phyloP scores from a whole-genome alignment of 371 early-diverging fungal genomes.

The Synchytrium microbalum region DNA sequence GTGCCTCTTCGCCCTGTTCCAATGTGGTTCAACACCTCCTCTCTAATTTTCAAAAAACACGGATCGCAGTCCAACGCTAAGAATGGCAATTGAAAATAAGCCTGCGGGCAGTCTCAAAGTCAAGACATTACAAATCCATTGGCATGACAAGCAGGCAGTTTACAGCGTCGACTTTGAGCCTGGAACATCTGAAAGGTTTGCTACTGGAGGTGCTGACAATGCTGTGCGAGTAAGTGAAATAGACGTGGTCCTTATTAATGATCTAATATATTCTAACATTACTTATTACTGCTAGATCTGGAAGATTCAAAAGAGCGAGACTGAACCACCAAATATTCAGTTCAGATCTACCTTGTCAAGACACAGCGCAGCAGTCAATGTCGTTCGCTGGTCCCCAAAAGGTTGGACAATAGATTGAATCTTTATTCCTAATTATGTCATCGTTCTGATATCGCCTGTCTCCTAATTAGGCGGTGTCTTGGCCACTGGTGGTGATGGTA shows the following conservation, averaged over 20 bases:
- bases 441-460: background rate
- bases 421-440: conserved; percentile 2
- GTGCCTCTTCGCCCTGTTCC: no score
- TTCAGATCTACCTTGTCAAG: conserved; percentile 76
- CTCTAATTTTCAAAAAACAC: no score
- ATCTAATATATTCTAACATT: conserved; percentile 2
- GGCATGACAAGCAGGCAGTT: conserved; percentile 89
- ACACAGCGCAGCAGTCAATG: conserved; percentile 86
- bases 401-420: conserved; percentile 42
- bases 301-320: conserved; percentile 33
- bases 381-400: conserved; percentile 83
- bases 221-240: conserved; percentile 69
- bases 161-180: conserved; percentile 88
- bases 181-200: conserved; percentile 50
- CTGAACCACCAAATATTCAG: conserved; percentile 53
- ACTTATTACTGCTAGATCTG: conserved; percentile 49
- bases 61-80: no score
- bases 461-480: conserved; percentile 44
- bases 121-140: conserved; percentile 80
- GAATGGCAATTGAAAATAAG: no score
- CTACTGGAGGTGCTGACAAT: conserved; percentile 87
- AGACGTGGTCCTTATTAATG: background rate
- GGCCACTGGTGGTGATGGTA: conserved; percentile 90
- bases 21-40: no score
- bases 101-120: no score